A percentile compares a stretch with the other conserved stretches of the same genome.
phyloP scores from a whole-genome alignment of 306 rosid species.

The Cajanus cajan region DNA sequence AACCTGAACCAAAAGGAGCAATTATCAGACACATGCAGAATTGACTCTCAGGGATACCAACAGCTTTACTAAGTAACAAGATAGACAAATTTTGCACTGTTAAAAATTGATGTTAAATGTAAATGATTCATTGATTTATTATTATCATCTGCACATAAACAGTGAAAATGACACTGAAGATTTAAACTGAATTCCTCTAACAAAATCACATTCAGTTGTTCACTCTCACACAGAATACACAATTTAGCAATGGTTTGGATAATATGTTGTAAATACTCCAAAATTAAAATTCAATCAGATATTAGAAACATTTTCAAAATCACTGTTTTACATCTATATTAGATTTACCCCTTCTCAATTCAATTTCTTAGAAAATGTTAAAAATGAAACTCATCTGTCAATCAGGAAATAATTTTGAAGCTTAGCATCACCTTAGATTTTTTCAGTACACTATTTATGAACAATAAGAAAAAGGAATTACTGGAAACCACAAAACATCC shows the following conservation, averaged over 20 bases:
- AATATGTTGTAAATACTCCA: background rate
- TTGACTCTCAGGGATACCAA: constrained; percentile 16
- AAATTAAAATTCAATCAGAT: constrained; percentile 1
- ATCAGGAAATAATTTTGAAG: background rate
- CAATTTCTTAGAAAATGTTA: background rate
- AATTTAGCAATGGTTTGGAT: background rate
- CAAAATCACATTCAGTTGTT: background rate
- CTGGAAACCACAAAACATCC: background rate
- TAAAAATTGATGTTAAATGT: constrained; percentile 8
- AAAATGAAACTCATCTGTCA: background rate
- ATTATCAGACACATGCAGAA: constrained; percentile 20
- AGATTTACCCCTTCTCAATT: constrained; percentile 4
- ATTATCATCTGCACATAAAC: background rate
- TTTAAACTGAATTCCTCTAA: background rate
- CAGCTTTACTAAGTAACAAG: constrained; percentile 10
- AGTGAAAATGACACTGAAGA: constrained; percentile 2
- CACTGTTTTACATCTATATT: background rate
- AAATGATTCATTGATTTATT: background rate
- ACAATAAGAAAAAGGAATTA: constrained; percentile 17
- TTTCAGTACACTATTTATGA: background rate
- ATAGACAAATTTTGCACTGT: background rate
- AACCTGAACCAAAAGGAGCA: constrained; percentile 62
- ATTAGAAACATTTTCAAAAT: background rate
- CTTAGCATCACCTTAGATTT: constrained; percentile 11
- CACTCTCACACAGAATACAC: background rate